phyloP scores from a whole-genome alignment of 2,329 filamentous ascomycete genomes.

The Bipolaris sorokiniana region DNA sequence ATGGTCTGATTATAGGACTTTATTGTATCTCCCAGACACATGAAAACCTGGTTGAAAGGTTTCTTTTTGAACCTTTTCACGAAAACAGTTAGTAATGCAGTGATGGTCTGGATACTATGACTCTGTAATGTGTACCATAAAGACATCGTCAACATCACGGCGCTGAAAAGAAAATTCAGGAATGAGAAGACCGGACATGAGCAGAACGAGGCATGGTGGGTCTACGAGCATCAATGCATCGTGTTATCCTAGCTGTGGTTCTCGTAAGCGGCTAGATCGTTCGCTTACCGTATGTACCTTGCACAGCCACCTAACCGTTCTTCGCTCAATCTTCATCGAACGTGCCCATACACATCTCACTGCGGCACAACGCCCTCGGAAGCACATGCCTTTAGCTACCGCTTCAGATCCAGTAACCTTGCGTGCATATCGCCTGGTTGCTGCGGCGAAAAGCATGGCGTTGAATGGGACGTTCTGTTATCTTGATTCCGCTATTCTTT shows the following conservation, averaged over 20 bases:
- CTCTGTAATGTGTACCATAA: neutral
- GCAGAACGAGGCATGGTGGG: neutral
- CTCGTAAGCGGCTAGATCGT: neutral
- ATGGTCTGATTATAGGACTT: too few relatives aligned
- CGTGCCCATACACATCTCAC: neutral
- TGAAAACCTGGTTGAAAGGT: too few relatives aligned
- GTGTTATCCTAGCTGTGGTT: too few relatives aligned
- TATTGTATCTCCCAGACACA: too few relatives aligned
- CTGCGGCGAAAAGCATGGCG: neutral
- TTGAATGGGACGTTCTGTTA: neutral
- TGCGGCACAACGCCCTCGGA: neutral
- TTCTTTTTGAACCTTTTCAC: neutral
- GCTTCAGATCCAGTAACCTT: neutral
- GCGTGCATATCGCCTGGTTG: neutral
- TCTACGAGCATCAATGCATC: neutral
- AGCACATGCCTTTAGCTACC: neutral
- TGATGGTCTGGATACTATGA: neutral
- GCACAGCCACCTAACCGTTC: neutral
- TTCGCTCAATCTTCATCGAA: neutral
- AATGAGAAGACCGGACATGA: neutral
- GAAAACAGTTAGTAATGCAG: neutral
- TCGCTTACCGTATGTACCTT: neutral
- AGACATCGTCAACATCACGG: neutral
- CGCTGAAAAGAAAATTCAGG: neutral
- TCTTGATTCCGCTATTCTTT: too few relatives aligned